Conservation (phyloP, 1,284 basidiomycete genomes). For the Macrocystidia cucumis region DNA sequence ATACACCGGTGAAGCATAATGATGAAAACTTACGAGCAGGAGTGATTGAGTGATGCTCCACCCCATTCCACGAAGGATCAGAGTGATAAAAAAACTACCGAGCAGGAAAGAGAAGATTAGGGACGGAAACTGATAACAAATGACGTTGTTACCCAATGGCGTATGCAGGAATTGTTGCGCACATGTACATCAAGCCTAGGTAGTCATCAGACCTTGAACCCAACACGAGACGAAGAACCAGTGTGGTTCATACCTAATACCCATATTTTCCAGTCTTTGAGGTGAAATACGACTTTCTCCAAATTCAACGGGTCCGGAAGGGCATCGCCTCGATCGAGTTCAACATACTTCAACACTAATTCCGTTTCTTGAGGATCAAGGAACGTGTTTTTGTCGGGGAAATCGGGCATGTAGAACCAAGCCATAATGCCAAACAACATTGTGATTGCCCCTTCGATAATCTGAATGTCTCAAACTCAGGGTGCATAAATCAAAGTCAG, state of each 20-base stretch:
- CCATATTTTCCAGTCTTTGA: constrained; percentile 39
- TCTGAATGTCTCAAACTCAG: constrained; percentile 17
- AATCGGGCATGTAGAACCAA: constrained; percentile 33
- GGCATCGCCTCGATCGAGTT: constrained; percentile 37
- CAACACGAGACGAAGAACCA: constrained; percentile 2
- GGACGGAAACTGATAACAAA: not conserved
- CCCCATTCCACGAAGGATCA: constrained; percentile 37
- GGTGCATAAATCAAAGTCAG: not conserved
- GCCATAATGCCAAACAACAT: constrained; percentile 29
- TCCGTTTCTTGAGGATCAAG: constrained; percentile 28
- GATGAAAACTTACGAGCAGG: constrained; percentile 23
- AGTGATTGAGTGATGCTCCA: constrained; percentile 32
- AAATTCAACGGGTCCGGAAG: constrained; percentile 30
- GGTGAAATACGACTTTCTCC: constrained; percentile 26
- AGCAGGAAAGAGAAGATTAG: constrained; percentile 1
- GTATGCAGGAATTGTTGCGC: constrained; percentile 34
- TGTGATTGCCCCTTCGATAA: constrained; percentile 37
- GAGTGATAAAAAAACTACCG: constrained; percentile 32
- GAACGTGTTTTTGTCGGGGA: constrained; percentile 37
- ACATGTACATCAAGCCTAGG: constrained; percentile 35
- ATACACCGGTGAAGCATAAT: not conserved
- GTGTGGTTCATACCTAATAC: constrained; percentile 22
- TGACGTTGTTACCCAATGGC: constrained; percentile 30
- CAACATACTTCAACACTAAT: constrained; percentile 30
- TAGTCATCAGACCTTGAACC: constrained; percentile 3